Percentiles rank a stretch among this genome's conserved stretches.
Evolutionary conservation across 805 yeast genomes (phyloP).

Genomic region (Metschnikowia shivogae): DNA sequence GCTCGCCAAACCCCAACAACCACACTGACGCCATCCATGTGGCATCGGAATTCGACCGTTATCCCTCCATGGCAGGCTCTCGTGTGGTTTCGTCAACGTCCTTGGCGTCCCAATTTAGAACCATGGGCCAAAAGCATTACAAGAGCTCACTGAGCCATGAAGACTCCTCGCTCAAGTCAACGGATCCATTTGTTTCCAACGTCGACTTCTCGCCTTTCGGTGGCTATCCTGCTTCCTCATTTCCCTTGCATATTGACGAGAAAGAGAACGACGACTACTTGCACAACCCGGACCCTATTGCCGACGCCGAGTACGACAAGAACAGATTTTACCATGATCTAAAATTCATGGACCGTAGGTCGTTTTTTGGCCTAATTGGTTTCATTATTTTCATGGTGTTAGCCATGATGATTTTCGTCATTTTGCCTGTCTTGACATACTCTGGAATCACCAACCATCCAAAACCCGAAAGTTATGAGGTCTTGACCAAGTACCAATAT

Average conservation of each 20-base stretch:
- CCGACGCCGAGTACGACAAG: conserved; percentile 80
- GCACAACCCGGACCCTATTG: conserved; percentile 94
- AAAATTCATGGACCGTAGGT: conserved; percentile 60
- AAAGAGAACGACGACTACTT: conserved; percentile 92
- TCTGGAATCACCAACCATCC: conserved; percentile 53
- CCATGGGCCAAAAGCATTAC: conserved; percentile 6
- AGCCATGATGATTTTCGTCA: conserved; percentile 62
- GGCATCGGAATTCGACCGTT: conserved; percentile 63
- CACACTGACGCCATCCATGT: conserved; percentile 21
- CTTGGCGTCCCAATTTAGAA: conserved; percentile 13
- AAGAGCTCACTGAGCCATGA: conserved; percentile 16
- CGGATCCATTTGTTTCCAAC: conserved; percentile 41
- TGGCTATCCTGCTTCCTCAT: conserved; percentile 90
- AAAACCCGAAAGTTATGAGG: conserved; percentile 18
- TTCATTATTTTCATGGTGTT: conserved; percentile 56
- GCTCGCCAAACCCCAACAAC: conserved; percentile 5
- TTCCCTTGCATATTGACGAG: conserved; percentile 88
- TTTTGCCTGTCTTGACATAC: conserved; percentile 80
- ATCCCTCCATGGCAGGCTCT: conserved; percentile 58
- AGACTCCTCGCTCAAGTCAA: conserved; percentile 19
- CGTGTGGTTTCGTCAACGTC: conserved; percentile 52
- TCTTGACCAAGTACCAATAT: conserved; percentile 26
- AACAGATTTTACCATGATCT: conserved; percentile 62
- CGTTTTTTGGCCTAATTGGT: conserved; percentile 60
- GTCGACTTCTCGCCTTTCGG: conserved; percentile 86